Conservation (phyloP, 2,329 filamentous ascomycete species). For the Aspergillus aculeatinus region DNA sequence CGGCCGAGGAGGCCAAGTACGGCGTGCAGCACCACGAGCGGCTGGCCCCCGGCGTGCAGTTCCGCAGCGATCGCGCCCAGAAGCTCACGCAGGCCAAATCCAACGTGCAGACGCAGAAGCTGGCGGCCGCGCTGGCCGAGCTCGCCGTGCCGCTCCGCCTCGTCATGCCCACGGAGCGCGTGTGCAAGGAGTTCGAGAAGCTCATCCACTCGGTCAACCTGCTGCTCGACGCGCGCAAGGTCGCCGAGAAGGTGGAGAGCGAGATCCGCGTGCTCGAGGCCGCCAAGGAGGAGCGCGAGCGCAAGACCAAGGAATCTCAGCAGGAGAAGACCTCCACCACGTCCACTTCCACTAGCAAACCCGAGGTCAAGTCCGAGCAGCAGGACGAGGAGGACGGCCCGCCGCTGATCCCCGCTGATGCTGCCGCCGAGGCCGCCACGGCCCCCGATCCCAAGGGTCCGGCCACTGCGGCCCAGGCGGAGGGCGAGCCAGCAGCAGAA, state of each 20-base stretch:
- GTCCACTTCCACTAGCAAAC: conserved; percentile 8
- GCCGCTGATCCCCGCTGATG: conserved; percentile 9
- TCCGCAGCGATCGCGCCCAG: conserved; percentile 66
- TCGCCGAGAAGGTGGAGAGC: conserved; percentile 48
- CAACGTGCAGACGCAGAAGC: conserved; percentile 51
- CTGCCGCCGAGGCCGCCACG: conserved; percentile 15
- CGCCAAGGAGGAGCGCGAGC: conserved; percentile 41
- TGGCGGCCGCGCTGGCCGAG: conserved; percentile 48
- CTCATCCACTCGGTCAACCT: conserved; percentile 49
- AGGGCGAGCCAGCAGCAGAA: not conserved
- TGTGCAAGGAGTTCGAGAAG: conserved; percentile 51
- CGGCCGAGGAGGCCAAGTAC: conserved; percentile 74
- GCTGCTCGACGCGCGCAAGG: conserved; percentile 49
- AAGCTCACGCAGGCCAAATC: conserved; percentile 52
- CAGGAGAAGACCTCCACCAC: conserved; percentile 16
- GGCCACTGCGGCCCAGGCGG: conserved; percentile 8
- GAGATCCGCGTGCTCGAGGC: conserved; percentile 50
- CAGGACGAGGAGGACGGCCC: conserved; percentile 26
- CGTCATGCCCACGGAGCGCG: conserved; percentile 51
- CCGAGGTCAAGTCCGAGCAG: conserved; percentile 36
- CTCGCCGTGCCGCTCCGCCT: conserved; percentile 48
- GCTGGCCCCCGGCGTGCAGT: conserved; percentile 79
- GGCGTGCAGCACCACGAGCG: conserved; percentile 85
- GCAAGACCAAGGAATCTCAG: conserved; percentile 32
- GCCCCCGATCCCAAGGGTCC: conserved; percentile 12